A percentile compares a stretch with the other conserved stretches of the same genome.
These are phyloP conservation scores for Ustilago trichophora DNA, from an alignment of 1,284 basidiomycete species.

Conservation along the genomic window DNA sequence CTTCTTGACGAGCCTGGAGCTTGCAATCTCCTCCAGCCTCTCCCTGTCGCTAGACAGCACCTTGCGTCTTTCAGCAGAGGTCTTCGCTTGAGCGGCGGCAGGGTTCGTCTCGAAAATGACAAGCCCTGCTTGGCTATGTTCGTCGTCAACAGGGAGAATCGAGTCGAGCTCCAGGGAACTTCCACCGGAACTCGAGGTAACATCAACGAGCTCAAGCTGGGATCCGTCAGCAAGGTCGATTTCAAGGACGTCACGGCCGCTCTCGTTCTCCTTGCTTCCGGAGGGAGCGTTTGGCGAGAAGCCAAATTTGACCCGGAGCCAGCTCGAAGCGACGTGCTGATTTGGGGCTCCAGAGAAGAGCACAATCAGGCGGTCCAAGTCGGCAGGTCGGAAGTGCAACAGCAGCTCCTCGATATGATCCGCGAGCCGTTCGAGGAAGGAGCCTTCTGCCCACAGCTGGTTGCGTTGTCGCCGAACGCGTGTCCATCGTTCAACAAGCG, in stretches of 20 bases:
- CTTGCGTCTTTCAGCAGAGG: slow-evolving; percentile 5
- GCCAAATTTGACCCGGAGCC: slow-evolving; percentile 48
- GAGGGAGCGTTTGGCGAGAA: slow-evolving; percentile 9
- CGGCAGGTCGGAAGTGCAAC: slow-evolving; percentile 26
- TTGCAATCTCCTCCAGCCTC: slow-evolving; percentile 21
- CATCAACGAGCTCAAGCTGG: slow-evolving; percentile 25
- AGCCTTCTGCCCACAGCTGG: slow-evolving; percentile 34
- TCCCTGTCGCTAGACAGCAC: slow-evolving; percentile 10
- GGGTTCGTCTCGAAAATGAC: slow-evolving; percentile 44
- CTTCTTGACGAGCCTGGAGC: slow-evolving; percentile 1
- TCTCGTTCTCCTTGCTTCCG: not conserved
- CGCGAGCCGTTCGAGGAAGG: slow-evolving; percentile 27
- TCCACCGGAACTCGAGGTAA: slow-evolving; percentile 1
- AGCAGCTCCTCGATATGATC: slow-evolving; percentile 38
- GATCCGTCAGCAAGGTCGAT: slow-evolving; percentile 40
- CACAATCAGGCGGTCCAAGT: slow-evolving; percentile 21
- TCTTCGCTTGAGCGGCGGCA: slow-evolving; percentile 2
- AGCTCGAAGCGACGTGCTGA: slow-evolving; percentile 38
- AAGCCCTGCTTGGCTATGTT: slow-evolving; percentile 26
- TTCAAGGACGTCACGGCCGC: slow-evolving; percentile 19
- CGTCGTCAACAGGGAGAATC: slow-evolving; percentile 6
- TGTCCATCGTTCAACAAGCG: slow-evolving; percentile 17
- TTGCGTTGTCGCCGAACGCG: slow-evolving; percentile 17
- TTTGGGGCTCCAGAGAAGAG: slow-evolving; percentile 26
- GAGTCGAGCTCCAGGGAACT: slow-evolving; percentile 1